Conservation (phyloP, 768 basidiomycete species). For the Harrya chromipes region DNA sequence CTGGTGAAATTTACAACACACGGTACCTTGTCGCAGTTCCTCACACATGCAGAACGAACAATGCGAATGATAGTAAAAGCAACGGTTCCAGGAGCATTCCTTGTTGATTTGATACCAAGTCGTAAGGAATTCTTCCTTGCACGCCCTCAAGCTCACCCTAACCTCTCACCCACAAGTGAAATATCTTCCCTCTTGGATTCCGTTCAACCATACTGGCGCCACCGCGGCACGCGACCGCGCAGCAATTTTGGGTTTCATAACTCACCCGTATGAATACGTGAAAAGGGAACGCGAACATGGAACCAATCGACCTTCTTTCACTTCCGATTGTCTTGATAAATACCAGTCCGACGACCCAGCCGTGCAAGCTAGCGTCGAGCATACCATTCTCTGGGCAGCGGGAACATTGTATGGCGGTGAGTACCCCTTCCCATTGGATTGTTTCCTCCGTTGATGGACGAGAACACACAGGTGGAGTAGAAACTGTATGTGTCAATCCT, state of each 20-base stretch:
- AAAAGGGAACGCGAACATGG: conserved; percentile 14
- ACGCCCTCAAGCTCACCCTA: neutral
- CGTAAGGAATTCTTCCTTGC: conserved; percentile 12
- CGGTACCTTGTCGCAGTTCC: conserved; percentile 20
- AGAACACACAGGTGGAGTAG: conserved; percentile 1
- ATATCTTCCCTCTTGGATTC: conserved; percentile 6
- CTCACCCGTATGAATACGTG: too few relatives aligned
- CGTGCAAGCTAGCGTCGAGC: conserved; percentile 2
- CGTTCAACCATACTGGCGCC: too few relatives aligned
- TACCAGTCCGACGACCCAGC: conserved; percentile 3
- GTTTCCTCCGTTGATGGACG: too few relatives aligned
- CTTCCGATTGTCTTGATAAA: conserved; percentile 13
- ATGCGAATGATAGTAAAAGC: conserved; percentile 24
- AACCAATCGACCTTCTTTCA: conserved; percentile 16
- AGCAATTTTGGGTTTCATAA: too few relatives aligned
- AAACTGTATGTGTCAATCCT: neutral
- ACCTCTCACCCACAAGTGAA: conserved; percentile 19
- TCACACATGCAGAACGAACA: conserved; percentile 25
- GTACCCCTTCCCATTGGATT: neutral
- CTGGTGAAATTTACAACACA: conserved; percentile 5
- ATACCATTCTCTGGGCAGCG: conserved; percentile 13
- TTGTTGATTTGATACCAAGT: conserved; percentile 27
- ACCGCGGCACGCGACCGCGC: too few relatives aligned
- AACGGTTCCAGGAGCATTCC: conserved; percentile 28
- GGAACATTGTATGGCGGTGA: conserved; percentile 19